Evolutionary conservation across 2,329 filamentous ascomycete species (phyloP), one percentile per base, ranked within the genome.

Genomic region (Fusarium lyarnte): DNA sequence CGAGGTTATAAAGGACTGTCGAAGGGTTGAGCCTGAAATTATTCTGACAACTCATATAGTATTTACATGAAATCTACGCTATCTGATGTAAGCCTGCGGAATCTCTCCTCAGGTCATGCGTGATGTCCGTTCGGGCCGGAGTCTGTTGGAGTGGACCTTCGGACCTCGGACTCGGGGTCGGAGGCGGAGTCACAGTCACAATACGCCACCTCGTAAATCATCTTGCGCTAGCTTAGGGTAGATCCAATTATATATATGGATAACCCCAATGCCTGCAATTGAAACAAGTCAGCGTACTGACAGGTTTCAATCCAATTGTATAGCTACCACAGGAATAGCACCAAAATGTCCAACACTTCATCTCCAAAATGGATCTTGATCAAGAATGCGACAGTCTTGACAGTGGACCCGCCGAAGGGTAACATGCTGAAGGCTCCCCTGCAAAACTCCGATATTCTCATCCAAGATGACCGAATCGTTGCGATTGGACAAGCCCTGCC

Each of bases 211-310:
- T 27, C 33, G 6, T 12, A 4, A 12, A 2, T 17, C 19, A 21
- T 14, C 5, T 8, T 19, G 8, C 11, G 23, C 19, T 17, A 21
- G 31, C n/a, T 11, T 21, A 36, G 36, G 2, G 16, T 8, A 25
- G 9, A 9, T 3, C 16, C 6, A 3, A 6, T 25, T 17, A 36
- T 1, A 12, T 52, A 27, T 25, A 27, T 4, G 11, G 19, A 2
- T 7, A 23, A 19, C 3, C 3, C 8, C 2, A 19, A 23, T 49
- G 4, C 2, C 23, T 7, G 23, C 10, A 31, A 5, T 31, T 3
- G 7, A 21, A 16, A n/a, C 6, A 7, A 16, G 19, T 8, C 14
- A n/a, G 3, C 0, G 3, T 29, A n/a, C 1, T 16, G 2, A 19
- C 14, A 1, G 21, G 3, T 13, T 6, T 41, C 4, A 41, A 13